These are phyloP conservation scores for Pisolithus albus DNA, from an alignment of 768 basidiomycete genomes.

Conservation along the genomic window DNA sequence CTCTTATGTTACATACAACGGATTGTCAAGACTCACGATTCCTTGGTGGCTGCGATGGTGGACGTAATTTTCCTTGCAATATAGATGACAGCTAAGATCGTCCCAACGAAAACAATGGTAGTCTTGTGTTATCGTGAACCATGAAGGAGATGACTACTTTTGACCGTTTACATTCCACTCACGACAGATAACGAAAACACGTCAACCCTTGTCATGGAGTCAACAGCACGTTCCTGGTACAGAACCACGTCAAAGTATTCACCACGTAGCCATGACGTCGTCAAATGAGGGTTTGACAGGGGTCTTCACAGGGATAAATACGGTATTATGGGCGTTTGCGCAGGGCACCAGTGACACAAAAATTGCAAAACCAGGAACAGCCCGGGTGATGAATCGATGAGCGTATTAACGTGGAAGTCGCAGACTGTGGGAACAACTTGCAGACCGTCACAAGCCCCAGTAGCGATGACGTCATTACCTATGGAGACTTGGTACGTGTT, in stretches of 20 bases:
- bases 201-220: slow-evolving; percentile 31
- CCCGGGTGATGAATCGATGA: no score
- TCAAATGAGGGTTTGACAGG: not conserved
- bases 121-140: slow-evolving; percentile 34
- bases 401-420: no score
- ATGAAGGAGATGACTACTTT: not conserved
- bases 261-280: slow-evolving; percentile 15
- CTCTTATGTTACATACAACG: not conserved
- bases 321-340: no score
- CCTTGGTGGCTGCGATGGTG: slow-evolving; percentile 43
- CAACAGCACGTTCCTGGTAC: not conserved
- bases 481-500: no score
- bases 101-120: slow-evolving; percentile 38
- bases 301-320: no score
- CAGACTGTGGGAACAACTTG: no score
- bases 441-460: no score
- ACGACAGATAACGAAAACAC: slow-evolving; percentile 36
- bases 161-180: slow-evolving; percentile 7
- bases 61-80: slow-evolving; percentile 34
- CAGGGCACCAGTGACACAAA: no score
- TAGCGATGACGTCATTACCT: no score
- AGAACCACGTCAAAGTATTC: not conserved
- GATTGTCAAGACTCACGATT: slow-evolving; percentile 37
- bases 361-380: no score
- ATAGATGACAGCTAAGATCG: slow-evolving; percentile 38